These are phyloP conservation scores for Antrodiella citrinella DNA, from an alignment of 768 basidiomycete species.

Conservation along the genomic window DNA sequence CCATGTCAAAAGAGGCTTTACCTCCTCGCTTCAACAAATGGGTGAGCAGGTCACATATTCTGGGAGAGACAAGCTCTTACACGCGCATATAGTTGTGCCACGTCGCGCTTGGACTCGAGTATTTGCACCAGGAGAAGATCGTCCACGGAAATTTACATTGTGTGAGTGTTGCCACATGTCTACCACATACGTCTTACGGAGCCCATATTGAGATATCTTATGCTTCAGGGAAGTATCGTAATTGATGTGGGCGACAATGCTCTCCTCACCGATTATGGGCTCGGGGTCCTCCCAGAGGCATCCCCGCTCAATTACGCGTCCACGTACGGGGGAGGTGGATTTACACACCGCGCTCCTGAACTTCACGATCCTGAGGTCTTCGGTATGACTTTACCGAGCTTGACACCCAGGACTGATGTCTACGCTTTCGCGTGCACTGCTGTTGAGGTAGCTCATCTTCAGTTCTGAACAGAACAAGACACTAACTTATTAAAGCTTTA, in stretches of 20 bases:
- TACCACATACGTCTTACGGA: background rate
- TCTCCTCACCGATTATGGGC: slow-evolving; percentile 11
- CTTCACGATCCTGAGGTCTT: background rate
- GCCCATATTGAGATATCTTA: background rate
- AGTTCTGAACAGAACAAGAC: no score
- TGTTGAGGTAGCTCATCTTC: no score
- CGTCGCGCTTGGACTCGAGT: slow-evolving; percentile 4
- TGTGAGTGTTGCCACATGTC: no score
- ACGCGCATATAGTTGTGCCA: no score
- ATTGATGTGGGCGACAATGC: slow-evolving; percentile 3
- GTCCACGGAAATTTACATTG: slow-evolving; percentile 8
- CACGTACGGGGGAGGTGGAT: background rate
- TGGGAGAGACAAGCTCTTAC: no score
- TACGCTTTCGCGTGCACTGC: background rate
- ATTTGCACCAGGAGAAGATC: slow-evolving; percentile 2
- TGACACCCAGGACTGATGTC: background rate
- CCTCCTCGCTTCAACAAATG: no score
- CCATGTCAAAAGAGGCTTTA: no score
- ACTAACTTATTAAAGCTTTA: no score
- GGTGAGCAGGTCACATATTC: no score
- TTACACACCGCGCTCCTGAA: slow-evolving; percentile 3
- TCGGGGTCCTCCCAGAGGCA: background rate
- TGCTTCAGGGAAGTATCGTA: slow-evolving; percentile 7
- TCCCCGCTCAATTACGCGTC: background rate
- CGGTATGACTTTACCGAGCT: background rate